Base-by-base conservation (phyloP, 116 monocot genomes). In the Papilionanthe hybrid region DNA sequence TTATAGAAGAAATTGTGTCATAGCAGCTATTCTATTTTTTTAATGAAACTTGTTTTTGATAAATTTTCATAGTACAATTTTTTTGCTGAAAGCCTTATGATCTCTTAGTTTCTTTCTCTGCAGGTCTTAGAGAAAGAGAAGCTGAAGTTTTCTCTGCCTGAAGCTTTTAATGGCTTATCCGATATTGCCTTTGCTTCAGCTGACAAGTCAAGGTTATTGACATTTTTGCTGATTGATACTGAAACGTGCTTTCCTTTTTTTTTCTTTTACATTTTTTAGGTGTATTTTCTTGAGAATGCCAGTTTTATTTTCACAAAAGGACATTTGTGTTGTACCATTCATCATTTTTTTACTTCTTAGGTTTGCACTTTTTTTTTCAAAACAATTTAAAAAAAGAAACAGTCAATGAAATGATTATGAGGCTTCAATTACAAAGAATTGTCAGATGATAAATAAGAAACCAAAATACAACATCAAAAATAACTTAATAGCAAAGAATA, bases 171-270 rank as follows among this genome's bases (percentile, higher is more conserved):
- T 78, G 93, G 91, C 32, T 81, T 96, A 72, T 88, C 91, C 55
- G 95, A 96, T 84, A 68, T 96, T 72, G 15, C 79, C 72, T 96
- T 90, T 79, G 42, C 86, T 72, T 87, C 89, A 23, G 75, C 86
- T 80, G 91, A 91, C 78, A 96, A 93, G 55, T 91, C 93, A 55
- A 89, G 95, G 95, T 92, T 75, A 7, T 79, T 77, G 13, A 67
- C 50, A 28, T 44, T 60, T 22, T 22, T 49, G 2, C 45, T 79
- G 5, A 60, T 79, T 7, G 27, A 22, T 28, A 37, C 20, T 60
- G 45, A 41, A 42, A 66, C 19, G 3, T 66, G 66, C 10, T 44
- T 19, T 73, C 20, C 43, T 28, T 30, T 30, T 43, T 28, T 30
- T 60, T 42, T 57, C 65, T 72, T 78, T 63, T 79, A 58, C 44